phyloP scores from a whole-genome alignment of 192 early-diverging fungal species.

The Geranomyces variabilis region DNA sequence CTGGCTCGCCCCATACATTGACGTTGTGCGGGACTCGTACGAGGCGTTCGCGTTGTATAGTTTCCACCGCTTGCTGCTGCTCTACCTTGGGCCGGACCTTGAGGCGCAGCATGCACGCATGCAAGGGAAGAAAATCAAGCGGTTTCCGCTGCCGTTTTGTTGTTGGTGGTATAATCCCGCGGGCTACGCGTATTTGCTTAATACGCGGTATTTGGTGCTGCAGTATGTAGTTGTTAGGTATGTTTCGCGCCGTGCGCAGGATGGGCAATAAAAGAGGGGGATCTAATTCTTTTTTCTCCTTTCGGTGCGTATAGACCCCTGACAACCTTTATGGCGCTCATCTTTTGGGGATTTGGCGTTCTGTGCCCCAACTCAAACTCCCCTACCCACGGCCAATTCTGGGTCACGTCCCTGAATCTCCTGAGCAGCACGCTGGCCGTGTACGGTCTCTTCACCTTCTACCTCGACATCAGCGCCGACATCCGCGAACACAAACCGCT shows the following conservation, averaged over 20 bases:
- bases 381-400: conserved; percentile 70
- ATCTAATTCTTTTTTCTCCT: too few species aligned
- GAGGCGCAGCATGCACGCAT: conserved; percentile 52
- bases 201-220: conserved; percentile 67
- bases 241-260: conserved; percentile 1
- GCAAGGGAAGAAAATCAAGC: conserved; percentile 42
- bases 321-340: conserved; percentile 66
- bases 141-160: conserved; percentile 66
- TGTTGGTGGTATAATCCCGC: conserved; percentile 71
- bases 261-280: too few species aligned
- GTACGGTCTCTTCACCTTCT: conserved; percentile 72
- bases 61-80: conserved; percentile 72
- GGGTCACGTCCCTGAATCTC: conserved; percentile 66
- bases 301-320: conserved; percentile 42
- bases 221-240: conserved; percentile 73
- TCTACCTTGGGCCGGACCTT: conserved; percentile 62
- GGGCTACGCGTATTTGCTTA: conserved; percentile 61
- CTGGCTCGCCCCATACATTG: conserved; percentile 67
- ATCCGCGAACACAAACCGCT: conserved; percentile 54
- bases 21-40: conserved; percentile 73
- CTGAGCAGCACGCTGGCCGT: conserved; percentile 69
- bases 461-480: conserved; percentile 66
- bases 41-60: conserved; percentile 77
- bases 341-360: conserved; percentile 57
- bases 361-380: conserved; percentile 67